Conservation (phyloP, 2,329 filamentous ascomycete species). For the Fusarium longipes region DNA sequence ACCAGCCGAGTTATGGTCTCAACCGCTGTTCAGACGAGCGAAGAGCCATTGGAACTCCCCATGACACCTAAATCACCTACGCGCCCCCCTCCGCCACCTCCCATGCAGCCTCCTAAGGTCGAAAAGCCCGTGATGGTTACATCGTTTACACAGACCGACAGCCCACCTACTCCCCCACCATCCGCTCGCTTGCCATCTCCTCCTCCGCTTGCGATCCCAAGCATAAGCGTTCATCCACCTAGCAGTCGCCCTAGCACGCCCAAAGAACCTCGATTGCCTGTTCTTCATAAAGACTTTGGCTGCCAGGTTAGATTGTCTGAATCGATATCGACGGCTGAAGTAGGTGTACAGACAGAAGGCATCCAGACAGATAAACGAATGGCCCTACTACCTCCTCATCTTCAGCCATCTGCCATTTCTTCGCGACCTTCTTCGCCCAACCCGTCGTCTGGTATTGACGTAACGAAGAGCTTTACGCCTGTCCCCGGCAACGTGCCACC, state of each 20-base stretch:
- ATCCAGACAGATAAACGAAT: constrained; percentile 85
- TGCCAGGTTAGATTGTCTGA: constrained; percentile 74
- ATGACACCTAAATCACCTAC: constrained; percentile 64
- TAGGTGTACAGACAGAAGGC: constrained; percentile 83
- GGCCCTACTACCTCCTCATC: constrained; percentile 78
- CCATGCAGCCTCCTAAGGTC: constrained; percentile 47
- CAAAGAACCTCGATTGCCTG: constrained; percentile 77
- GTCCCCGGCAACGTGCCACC: constrained; percentile 66
- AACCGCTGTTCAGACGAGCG: constrained; percentile 70
- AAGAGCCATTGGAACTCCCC: constrained; percentile 72
- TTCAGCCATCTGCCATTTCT: constrained; percentile 81
- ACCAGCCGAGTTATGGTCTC: constrained; percentile 69
- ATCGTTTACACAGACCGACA: constrained; percentile 71
- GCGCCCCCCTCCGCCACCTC: constrained; percentile 54
- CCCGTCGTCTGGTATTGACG: constrained; percentile 45
- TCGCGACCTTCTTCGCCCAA: constrained; percentile 69
- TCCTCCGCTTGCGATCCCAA: constrained; percentile 72
- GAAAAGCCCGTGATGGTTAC: constrained; percentile 60
- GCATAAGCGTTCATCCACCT: constrained; percentile 92
- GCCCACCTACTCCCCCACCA: constrained; percentile 16
- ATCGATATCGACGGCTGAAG: constrained; percentile 47
- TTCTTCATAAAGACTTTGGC: constrained; percentile 82
- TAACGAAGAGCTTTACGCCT: constrained; percentile 61
- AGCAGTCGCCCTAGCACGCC: constrained; percentile 85
- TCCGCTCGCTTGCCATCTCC: constrained; percentile 43